Percentiles rank a stretch among this genome's conserved stretches.
phyloP scores from a whole-genome alignment of 2,329 filamentous ascomycete genomes.

The Clarireedia monteithiana region DNA sequence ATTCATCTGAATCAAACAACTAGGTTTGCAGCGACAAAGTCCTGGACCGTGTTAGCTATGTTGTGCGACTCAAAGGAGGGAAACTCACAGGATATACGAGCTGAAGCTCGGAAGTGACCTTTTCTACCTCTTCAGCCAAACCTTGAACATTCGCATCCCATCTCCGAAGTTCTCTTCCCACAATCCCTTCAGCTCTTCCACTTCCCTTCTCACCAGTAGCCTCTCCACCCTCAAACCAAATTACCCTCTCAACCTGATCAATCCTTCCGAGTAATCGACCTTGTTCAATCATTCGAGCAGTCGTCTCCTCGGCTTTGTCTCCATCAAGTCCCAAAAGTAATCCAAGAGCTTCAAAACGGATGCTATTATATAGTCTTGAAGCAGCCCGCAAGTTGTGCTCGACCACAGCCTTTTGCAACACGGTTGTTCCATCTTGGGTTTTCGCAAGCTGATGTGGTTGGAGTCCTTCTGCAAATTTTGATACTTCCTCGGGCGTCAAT shows the following conservation, averaged over 20 bases:
- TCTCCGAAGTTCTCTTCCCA: conserved; percentile 65
- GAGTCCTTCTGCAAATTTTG: conserved; percentile 73
- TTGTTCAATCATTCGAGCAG: conserved; percentile 93
- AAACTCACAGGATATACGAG: conserved; percentile 64
- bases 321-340: conserved; percentile 68
- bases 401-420: conserved; percentile 85
- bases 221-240: conserved; percentile 76
- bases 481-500: conserved; percentile 72
- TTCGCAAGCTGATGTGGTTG: conserved; percentile 83
- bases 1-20: conserved; percentile 30
- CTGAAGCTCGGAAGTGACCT: conserved; percentile 73
- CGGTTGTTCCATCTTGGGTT: conserved; percentile 85
- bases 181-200: conserved; percentile 53
- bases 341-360: conserved; percentile 67
- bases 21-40: conserved; percentile 49
- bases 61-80: not conserved
- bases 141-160: conserved; percentile 89
- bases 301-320: conserved; percentile 82
- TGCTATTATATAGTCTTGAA: conserved; percentile 72
- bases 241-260: conserved; percentile 83
- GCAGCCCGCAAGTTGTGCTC: conserved; percentile 92
- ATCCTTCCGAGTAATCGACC: conserved; percentile 81
- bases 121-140: conserved; percentile 83
- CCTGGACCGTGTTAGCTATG: conserved; percentile 30
- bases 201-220: conserved; percentile 62